Evolutionary conservation across 768 basidiomycete species (phyloP).

Genomic region (Dentipellis sp.): DNA sequence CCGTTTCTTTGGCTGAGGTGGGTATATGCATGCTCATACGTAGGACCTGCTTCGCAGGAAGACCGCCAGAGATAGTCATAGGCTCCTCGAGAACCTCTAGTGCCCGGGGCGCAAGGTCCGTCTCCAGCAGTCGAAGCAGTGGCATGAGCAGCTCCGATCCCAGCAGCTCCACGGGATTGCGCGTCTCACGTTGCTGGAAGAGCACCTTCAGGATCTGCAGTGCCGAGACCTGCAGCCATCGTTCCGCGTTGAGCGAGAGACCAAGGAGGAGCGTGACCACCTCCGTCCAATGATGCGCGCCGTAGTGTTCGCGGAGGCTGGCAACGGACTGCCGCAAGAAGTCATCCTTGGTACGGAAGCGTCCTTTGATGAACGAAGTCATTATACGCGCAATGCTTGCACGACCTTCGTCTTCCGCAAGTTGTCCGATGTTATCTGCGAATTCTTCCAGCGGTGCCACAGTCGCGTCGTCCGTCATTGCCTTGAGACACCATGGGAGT

Average conservation of each 20-base stretch:
- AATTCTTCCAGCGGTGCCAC: slow-evolving; percentile 59
- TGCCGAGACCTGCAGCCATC: slow-evolving; percentile 72
- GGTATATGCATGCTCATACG: slow-evolving; percentile 82
- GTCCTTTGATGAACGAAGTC: slow-evolving; percentile 77
- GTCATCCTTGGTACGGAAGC: slow-evolving; percentile 89
- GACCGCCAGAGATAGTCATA: slow-evolving; percentile 67
- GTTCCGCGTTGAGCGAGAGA: slow-evolving; percentile 72
- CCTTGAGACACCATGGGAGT: slow-evolving; percentile 84
- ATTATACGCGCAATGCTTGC: slow-evolving; percentile 83
- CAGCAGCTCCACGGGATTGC: slow-evolving; percentile 60
- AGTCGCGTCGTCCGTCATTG: slow-evolving; percentile 54
- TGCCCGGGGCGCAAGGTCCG: slow-evolving; percentile 75
- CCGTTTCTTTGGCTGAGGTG: slow-evolving; percentile 32
- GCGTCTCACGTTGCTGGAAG: slow-evolving; percentile 77
- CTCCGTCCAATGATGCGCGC: slow-evolving; percentile 64
- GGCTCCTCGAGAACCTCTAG: slow-evolving; percentile 93
- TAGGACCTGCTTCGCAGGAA: slow-evolving; percentile 76
- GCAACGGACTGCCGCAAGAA: slow-evolving; percentile 85
- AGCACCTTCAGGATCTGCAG: slow-evolving; percentile 87
- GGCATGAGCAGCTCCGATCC: slow-evolving; percentile 90
- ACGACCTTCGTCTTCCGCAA: slow-evolving; percentile 66
- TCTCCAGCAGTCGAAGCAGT: slow-evolving; percentile 78
- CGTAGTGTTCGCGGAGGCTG: slow-evolving; percentile 81
- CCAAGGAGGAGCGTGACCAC: slow-evolving; percentile 82
- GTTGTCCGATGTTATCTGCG: slow-evolving; percentile 58